Base-by-base conservation (phyloP, 208 protist genomes). In the Leishmania turanica region DNA sequence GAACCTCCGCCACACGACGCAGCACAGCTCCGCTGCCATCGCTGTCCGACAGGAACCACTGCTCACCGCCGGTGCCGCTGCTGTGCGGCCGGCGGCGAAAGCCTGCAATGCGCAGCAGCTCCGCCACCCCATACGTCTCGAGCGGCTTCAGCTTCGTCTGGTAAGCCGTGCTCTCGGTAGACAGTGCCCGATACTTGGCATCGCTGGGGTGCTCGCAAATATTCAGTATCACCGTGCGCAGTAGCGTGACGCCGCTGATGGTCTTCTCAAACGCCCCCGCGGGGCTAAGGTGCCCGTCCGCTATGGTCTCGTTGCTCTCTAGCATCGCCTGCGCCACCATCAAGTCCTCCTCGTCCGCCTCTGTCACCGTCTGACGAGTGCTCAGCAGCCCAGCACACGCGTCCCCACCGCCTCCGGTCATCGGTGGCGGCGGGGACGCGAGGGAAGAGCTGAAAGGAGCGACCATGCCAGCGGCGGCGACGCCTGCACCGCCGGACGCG, bases 221-320 rank as follows among this genome's bases (percentile, higher is more conserved):
- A 73, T 94, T 92, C 54, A 82, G 2, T 42, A 96, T 79, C 31
- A 89, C 78, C 0, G 77, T 87, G 45, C 85, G 84, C 64, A 96
- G 82, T 49, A 91, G 76, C 47, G 75, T 84, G 15, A 93, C 62
- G 3, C 84, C 91, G 31, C 74, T 78, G n/a, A 90, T 77, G 0
- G 90, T 92, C 21, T 75, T 79, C 24, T 86, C 75, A 53, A 93
- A 85, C 19, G 88, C 87, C 60, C 88, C 91, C 0, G 69, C 56
- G 7, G 84, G 77, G n/a, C 83, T 87, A 34, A 47, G 45, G 4
- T 70, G 70, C 54, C 81, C 85, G 34, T 83, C 81, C 2, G 81
- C 86, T 37, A 94, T 78, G 45, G 87, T 87, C 60, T 93, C 89
- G 80, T 93, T 96, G 79, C 89, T 94, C 69, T 95, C 88, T 11